A percentile compares a stretch with the other conserved stretches of the same genome.
Evolutionary conservation across 345 rosid genomes (phyloP).

Genomic region (Melaleuca quinquenervia): DNA sequence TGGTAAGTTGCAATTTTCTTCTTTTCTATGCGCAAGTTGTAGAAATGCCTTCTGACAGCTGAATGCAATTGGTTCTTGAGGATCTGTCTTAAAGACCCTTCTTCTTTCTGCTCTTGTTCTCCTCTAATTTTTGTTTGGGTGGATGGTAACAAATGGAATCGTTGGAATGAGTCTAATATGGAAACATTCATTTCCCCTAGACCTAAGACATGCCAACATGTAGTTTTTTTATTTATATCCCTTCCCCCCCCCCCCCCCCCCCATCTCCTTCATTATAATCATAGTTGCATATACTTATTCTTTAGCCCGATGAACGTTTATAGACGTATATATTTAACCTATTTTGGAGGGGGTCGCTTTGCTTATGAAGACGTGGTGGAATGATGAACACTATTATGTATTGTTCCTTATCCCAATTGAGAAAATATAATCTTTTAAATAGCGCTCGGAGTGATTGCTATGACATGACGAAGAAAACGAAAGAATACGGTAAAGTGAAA

Average conservation of each 20-base stretch:
- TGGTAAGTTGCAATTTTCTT: not conserved
- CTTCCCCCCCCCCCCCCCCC: not conserved
- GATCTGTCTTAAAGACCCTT: not conserved
- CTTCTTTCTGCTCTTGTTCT: not conserved
- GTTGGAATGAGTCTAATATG: not conserved
- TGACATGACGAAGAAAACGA: not conserved
- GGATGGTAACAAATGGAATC: not conserved
- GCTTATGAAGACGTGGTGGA: not conserved
- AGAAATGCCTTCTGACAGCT: not conserved
- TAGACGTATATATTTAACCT: too few species aligned
- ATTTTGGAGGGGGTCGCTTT: too few species aligned
- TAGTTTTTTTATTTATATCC: not conserved
- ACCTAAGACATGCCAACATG: not conserved
- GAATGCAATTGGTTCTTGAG: not conserved
- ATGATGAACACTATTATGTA: not conserved
- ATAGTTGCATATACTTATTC: not conserved
- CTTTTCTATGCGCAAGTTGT: not conserved
- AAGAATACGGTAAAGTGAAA: not conserved
- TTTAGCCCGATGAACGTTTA: not conserved
- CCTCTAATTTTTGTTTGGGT: not conserved
- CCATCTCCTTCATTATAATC: not conserved
- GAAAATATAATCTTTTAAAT: not conserved
- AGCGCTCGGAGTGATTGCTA: not conserved
- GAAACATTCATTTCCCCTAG: constrained; percentile 4
- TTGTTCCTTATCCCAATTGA: not conserved